Evolutionary conservation across 495 filamentous ascomycete genomes (phyloP), one percentile per base, ranked within the genome.

Genomic region (Cercophora newfieldiana): DNA sequence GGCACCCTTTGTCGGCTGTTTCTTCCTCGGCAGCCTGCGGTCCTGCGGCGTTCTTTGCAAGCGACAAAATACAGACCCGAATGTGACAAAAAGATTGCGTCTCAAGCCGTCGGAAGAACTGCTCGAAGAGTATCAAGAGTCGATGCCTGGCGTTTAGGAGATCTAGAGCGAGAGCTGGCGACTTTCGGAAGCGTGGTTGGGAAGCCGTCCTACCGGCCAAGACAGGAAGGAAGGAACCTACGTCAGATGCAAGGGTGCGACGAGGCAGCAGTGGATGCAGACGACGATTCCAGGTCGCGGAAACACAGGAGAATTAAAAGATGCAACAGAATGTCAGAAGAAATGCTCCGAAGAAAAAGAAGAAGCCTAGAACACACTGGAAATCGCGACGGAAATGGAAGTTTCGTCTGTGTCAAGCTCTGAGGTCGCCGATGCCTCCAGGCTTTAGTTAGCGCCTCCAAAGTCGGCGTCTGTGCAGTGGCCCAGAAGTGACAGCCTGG

Each of bases 221-320:
- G 54, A 24, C 28, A 48, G 61, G 64, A 55, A 48, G 61, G 64
- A 55, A 64, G 55, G 62, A 44, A 63, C 47, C 64, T 64, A 69
- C 69, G 71, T 69, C 71, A 73, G 71, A 69, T 60, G 64, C 69
- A 59, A 59, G 66, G 66, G 63, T 65, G 10, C 18, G 10, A 24
- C 14, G 37, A 21, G 30, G 31, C 44, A 48, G 56, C n/a, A 56
- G 18, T 28, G 18, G 26, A 57, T 30, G 54, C 54, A 18, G n/a
- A 30, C 6, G 26, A 57, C 26, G 10, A 19, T 19, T 19, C 49
- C 10, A 53, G 49, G 10, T 12, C 49, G 26, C 22, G 30, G 4
- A 57, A 26, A 22, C 21, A 57, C n/a, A 57, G 5, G 3, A 56
- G 19, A 4, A 57, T 31, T 31, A 57, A 29, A 57, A 30, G 37